Evolutionary conservation across 352 stramenopile species (phyloP).

Genomic region (Blastocystis sp.): DNA sequence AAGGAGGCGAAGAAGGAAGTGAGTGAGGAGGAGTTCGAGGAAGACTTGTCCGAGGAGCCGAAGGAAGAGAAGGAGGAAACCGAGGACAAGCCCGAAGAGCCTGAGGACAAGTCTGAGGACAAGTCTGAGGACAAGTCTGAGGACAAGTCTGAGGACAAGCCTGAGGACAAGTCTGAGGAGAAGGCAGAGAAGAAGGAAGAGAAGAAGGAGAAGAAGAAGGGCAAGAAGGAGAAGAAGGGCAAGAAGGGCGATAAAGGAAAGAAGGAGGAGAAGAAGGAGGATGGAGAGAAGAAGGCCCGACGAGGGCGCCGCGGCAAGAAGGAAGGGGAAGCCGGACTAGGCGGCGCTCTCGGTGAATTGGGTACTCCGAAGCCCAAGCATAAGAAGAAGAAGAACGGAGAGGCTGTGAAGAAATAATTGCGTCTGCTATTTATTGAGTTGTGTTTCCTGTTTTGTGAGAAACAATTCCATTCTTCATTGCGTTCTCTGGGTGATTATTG

Average conservation of each 20-base stretch:
- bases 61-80: neutral
- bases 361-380: neutral
- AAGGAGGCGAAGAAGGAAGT: neutral
- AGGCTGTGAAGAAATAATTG: constrained; percentile 28
- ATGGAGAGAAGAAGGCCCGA: constrained; percentile 23
- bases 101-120: too few relatives aligned
- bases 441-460: neutral
- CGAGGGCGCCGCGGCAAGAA: neutral
- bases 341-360: neutral
- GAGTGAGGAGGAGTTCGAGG: neutral
- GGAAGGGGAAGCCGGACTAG: neutral
- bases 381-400: neutral
- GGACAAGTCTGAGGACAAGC: neutral
- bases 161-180: neutral
- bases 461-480: too few relatives aligned
- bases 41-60: too few relatives aligned
- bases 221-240: constrained; percentile 25
- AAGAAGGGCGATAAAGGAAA: constrained; percentile 15
- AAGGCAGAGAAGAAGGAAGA: neutral
- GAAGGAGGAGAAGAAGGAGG: constrained; percentile 15
- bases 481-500: too few relatives aligned
- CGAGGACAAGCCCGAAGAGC: neutral
- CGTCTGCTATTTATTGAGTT: constrained; percentile 28
- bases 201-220: neutral
- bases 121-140: too few relatives aligned